Evolutionary conservation across 345 rosid genomes (phyloP).

Genomic region (Reutealis trisperma): DNA sequence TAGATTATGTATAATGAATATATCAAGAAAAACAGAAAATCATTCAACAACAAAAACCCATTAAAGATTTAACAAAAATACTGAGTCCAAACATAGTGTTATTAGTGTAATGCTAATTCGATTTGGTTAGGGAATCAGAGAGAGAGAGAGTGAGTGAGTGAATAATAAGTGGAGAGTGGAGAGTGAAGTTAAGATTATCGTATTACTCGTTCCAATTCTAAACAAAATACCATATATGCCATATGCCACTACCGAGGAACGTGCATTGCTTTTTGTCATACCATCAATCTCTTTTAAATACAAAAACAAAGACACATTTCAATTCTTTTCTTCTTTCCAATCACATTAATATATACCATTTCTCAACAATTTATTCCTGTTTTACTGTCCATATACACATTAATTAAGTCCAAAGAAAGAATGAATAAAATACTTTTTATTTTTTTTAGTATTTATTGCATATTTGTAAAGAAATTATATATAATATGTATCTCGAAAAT

Average conservation of each 20-base stretch:
- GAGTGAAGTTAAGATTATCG: not conserved
- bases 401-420: too few species aligned
- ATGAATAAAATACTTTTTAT: too few species aligned
- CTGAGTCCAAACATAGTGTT: not conserved
- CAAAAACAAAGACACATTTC: too few species aligned
- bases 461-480: too few species aligned
- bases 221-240: not conserved
- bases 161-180: not conserved
- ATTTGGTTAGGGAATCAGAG: not conserved
- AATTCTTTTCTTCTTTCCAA: too few species aligned
- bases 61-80: not conserved
- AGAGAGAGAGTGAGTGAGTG: not conserved
- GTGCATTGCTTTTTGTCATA: not conserved
- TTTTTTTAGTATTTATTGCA: too few species aligned
- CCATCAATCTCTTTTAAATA: too few species aligned
- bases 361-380: too few species aligned
- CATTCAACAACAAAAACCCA: not conserved
- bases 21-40: too few species aligned
- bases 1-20: not conserved
- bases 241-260: not conserved
- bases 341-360: too few species aligned
- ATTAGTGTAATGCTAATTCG: not conserved
- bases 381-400: too few species aligned
- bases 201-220: conserved; percentile 4
- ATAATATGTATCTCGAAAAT: too few species aligned